A percentile compares a stretch with the other conserved stretches of the same genome.
Conservation (phyloP, 768 basidiomycete species). For the Lyophyllum semitale region DNA sequence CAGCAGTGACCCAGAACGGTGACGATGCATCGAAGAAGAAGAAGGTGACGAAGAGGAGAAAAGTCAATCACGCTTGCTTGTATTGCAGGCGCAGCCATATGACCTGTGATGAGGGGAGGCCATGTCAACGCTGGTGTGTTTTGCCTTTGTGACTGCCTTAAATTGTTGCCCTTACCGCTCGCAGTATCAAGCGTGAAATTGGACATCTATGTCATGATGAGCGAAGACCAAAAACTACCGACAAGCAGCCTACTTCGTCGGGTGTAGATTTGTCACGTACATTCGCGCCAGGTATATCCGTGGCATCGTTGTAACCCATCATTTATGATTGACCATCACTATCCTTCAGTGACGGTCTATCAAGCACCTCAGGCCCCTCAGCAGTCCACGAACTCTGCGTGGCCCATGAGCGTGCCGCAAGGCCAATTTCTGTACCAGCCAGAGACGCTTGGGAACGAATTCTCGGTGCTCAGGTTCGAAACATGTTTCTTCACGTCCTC, state of each 20-base stretch:
- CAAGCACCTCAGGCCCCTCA: constrained; percentile 28
- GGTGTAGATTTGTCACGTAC: constrained; percentile 34
- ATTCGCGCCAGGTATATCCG: constrained; percentile 48
- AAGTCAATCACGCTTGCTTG: constrained; percentile 91
- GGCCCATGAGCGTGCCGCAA: constrained; percentile 55
- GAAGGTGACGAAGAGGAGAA: constrained; percentile 59
- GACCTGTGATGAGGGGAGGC: constrained; percentile 88
- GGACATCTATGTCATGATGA: constrained; percentile 94
- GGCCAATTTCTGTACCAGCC: constrained; percentile 67
- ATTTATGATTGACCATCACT: background rate
- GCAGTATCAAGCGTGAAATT: constrained; percentile 93
- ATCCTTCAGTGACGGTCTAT: constrained; percentile 36
- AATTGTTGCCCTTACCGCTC: constrained; percentile 1
- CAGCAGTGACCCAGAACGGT: too few species aligned
- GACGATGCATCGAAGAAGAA: background rate
- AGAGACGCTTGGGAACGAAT: constrained; percentile 79
- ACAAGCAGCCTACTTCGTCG: constrained; percentile 39
- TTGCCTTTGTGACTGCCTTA: too few species aligned
- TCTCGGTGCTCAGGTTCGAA: constrained; percentile 75
- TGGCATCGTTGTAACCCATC: background rate
- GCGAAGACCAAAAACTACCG: constrained; percentile 52
- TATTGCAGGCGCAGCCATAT: constrained; percentile 93
- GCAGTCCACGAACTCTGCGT: constrained; percentile 39
- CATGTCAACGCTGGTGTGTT: constrained; percentile 94
- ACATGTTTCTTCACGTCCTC: constrained; percentile 23